These are phyloP conservation scores for Umbelopsis sp. DNA, from an alignment of 371 early-diverging fungal genomes.

Conservation along the genomic window DNA sequence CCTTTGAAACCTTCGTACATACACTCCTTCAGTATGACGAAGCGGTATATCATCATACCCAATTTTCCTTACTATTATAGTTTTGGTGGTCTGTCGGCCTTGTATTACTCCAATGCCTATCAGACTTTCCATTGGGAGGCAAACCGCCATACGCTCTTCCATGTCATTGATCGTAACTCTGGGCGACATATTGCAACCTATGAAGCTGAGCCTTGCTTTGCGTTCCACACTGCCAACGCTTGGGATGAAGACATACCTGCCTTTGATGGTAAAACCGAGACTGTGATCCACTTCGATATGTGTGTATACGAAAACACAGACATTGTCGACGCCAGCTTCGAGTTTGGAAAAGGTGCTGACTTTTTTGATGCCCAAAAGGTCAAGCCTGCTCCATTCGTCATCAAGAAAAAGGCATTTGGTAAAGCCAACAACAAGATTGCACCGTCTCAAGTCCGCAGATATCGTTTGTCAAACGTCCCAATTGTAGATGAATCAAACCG, in stretches of 20 bases:
- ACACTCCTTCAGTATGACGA: slow-evolving; percentile 66
- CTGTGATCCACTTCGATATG: slow-evolving; percentile 48
- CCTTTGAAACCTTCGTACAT: slow-evolving; percentile 57
- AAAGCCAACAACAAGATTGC: slow-evolving; percentile 42
- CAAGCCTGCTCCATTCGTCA: slow-evolving; percentile 41
- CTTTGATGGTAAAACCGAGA: slow-evolving; percentile 41
- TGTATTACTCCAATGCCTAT: slow-evolving; percentile 60
- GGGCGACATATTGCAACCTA: slow-evolving; percentile 66
- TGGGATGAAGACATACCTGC: slow-evolving; percentile 54
- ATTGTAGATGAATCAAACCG: slow-evolving; percentile 14
- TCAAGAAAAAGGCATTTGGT: slow-evolving; percentile 42
- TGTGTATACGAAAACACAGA: slow-evolving; percentile 54
- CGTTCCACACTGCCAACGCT: slow-evolving; percentile 66
- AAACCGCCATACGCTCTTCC: slow-evolving; percentile 52
- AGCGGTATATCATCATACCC: slow-evolving; percentile 65
- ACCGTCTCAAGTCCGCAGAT: slow-evolving; percentile 49
- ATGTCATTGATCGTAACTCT: slow-evolving; percentile 58
- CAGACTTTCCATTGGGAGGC: slow-evolving; percentile 63
- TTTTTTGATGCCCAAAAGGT: slow-evolving; percentile 36
- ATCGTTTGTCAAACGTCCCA: slow-evolving; percentile 46
- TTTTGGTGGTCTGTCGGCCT: slow-evolving; percentile 57
- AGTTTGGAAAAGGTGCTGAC: slow-evolving; percentile 42
- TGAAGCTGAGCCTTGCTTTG: slow-evolving; percentile 62
- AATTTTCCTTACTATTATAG: slow-evolving; percentile 65
- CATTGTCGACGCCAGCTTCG: slow-evolving; percentile 54